Percentiles rank a stretch among this genome's conserved stretches.
Conservation (phyloP, 2,329 filamentous ascomycete genomes). For the Endocalyx cinctus region DNA sequence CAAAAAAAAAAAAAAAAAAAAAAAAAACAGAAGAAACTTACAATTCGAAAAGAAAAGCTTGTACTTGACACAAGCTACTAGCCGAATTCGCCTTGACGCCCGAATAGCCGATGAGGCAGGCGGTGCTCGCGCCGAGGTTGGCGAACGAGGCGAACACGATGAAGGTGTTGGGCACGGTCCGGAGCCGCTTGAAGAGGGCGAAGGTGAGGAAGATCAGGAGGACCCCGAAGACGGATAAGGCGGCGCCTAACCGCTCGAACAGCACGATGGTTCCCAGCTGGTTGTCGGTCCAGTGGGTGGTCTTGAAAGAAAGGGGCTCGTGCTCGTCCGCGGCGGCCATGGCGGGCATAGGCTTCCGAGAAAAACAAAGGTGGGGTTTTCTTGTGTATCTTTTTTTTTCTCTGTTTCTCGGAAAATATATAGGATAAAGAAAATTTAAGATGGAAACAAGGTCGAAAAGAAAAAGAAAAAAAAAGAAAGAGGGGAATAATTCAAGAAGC, state of each 20-base stretch:
- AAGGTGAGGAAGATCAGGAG: constrained; percentile 50
- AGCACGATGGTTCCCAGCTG: constrained; percentile 36
- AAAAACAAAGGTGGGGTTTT: too few relatives aligned
- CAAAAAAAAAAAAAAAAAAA: background rate
- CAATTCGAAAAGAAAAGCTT: constrained; percentile 62
- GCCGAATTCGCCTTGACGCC: constrained; percentile 52
- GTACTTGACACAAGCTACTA: constrained; percentile 56
- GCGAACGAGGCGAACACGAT: constrained; percentile 58
- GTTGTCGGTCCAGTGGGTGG: background rate
- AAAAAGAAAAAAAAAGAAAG: too few relatives aligned
- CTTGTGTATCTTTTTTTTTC: too few relatives aligned
- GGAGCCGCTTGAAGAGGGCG: constrained; percentile 43
- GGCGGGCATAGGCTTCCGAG: too few relatives aligned
- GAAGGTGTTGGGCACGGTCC: constrained; percentile 58
- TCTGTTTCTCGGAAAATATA: too few relatives aligned
- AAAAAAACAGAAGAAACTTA: constrained; percentile 42
- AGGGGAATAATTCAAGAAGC: too few relatives aligned
- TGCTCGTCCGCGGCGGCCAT: too few relatives aligned
- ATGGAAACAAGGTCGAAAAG: too few relatives aligned
- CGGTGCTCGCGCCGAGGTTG: constrained; percentile 56
- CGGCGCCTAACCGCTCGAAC: constrained; percentile 50
- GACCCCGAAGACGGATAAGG: constrained; percentile 47
- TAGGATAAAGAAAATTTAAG: too few relatives aligned
- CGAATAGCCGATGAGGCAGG: constrained; percentile 66
- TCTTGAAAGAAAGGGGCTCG: background rate